phyloP scores from a whole-genome alignment of 768 basidiomycete genomes.

The Pulveroboletus frians region DNA sequence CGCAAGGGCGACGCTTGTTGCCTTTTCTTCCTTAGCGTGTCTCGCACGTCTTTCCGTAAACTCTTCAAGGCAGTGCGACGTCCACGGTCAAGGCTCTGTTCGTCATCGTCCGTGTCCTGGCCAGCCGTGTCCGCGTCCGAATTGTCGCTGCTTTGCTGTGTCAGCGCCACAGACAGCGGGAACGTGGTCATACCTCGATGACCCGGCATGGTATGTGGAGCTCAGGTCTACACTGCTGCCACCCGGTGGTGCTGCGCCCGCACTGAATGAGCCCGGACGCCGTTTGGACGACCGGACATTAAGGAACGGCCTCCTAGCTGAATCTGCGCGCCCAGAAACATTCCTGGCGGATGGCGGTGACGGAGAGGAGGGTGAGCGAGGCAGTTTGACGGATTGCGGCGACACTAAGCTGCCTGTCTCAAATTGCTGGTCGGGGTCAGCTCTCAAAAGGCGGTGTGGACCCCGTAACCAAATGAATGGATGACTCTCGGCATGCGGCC shows the following conservation, averaged over 20 bases:
- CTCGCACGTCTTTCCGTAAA: slow-evolving; percentile 24
- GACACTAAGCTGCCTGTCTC: background rate
- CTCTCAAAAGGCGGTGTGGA: slow-evolving; percentile 5
- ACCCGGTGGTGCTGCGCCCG: slow-evolving; percentile 18
- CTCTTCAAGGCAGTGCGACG: slow-evolving; percentile 34
- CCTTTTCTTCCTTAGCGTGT: slow-evolving; percentile 26
- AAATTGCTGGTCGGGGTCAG: background rate
- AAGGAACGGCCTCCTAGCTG: slow-evolving; percentile 34
- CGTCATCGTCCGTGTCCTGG: slow-evolving; percentile 57
- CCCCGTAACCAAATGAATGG: background rate
- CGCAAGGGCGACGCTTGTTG: slow-evolving; percentile 22
- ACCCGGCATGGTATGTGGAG: slow-evolving; percentile 83
- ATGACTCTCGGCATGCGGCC: background rate
- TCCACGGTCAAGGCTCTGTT: slow-evolving; percentile 39
- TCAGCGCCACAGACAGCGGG: slow-evolving; percentile 16
- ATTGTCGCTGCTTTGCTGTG: slow-evolving; percentile 37
- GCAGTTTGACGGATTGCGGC: slow-evolving; percentile 49
- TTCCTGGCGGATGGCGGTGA: slow-evolving; percentile 62
- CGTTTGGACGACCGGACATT: slow-evolving; percentile 26
- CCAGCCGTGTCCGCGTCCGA: slow-evolving; percentile 50
- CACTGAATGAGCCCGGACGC: slow-evolving; percentile 22
- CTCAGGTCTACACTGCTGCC: slow-evolving; percentile 59
- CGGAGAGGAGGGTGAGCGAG: slow-evolving; percentile 74
- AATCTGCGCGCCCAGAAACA: slow-evolving; percentile 47
- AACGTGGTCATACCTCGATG: slow-evolving; percentile 56